A percentile compares a stretch with the other conserved stretches of the same genome.
Evolutionary conservation across 2,329 filamentous ascomycete genomes (phyloP).

Genomic region (Xylaria sp.): DNA sequence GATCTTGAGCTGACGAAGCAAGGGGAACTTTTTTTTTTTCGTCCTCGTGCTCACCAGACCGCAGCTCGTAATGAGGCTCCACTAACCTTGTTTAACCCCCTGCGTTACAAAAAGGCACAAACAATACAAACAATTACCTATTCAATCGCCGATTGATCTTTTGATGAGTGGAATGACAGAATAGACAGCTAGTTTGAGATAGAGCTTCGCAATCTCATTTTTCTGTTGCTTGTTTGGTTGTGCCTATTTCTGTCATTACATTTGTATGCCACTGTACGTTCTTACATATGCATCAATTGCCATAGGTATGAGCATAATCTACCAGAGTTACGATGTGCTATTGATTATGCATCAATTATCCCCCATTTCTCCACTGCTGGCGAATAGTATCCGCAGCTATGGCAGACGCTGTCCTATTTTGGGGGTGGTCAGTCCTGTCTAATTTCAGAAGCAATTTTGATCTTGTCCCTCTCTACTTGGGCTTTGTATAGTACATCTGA

Average conservation of each 20-base stretch:
- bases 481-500: constrained; percentile 45
- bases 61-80: constrained; percentile 37
- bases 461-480: constrained; percentile 38
- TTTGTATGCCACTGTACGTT: neutral
- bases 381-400: constrained; percentile 31
- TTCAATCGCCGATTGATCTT: constrained; percentile 8
- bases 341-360: constrained; percentile 20
- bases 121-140: neutral
- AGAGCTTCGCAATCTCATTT: constrained; percentile 11
- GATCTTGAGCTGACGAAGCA: constrained; percentile 15
- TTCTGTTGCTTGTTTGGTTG: neutral
- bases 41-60: constrained; percentile 8
- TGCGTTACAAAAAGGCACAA: constrained; percentile 7
- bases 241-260: neutral
- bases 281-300: neutral
- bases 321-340: neutral
- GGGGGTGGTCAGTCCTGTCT: constrained; percentile 42
- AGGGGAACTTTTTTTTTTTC: constrained; percentile 11
- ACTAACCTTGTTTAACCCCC: constrained; percentile 34
- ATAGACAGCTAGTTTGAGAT: neutral
- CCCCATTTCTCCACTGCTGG: constrained; percentile 15
- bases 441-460: constrained; percentile 47
- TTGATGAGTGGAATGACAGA: constrained; percentile 12
- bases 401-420: constrained; percentile 41
- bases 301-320: no score